phyloP scores from a whole-genome alignment of 164 flowering plant genomes.

The Hamamelis virginiana region DNA sequence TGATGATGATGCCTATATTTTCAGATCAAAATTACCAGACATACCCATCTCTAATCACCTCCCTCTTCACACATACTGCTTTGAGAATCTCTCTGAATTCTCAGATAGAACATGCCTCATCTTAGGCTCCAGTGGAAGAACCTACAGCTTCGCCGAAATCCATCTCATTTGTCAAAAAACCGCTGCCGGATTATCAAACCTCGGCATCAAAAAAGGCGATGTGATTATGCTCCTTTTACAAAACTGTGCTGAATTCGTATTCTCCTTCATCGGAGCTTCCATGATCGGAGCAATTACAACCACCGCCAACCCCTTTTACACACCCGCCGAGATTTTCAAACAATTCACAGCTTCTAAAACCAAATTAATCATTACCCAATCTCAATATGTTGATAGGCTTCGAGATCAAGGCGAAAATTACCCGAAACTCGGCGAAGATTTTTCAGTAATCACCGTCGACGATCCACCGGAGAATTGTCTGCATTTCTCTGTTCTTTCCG shows the following conservation, averaged over 20 bases:
- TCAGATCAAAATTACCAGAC: conserved; percentile 62
- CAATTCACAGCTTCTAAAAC: conserved; percentile 44
- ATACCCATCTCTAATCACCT: conserved; percentile 60
- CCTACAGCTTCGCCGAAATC: conserved; percentile 46
- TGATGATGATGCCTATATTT: conserved; percentile 18
- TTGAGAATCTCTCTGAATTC: conserved; percentile 36
- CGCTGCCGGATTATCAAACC: conserved; percentile 51
- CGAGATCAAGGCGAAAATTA: conserved; percentile 17
- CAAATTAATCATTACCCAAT: conserved; percentile 52
- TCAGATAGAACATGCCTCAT: conserved; percentile 55
- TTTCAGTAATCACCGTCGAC: conserved; percentile 45
- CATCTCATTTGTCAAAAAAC: conserved; percentile 41
- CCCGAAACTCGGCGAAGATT: conserved; percentile 29
- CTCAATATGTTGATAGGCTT: conserved; percentile 59
- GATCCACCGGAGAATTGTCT: conserved; percentile 56
- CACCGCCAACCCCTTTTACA: conserved; percentile 74
- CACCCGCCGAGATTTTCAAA: conserved; percentile 55
- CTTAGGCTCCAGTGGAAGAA: conserved; percentile 36
- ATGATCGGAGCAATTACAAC: conserved; percentile 75
- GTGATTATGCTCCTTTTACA: conserved; percentile 73
- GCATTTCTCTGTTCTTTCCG: conserved; percentile 50
- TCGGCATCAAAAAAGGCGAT: conserved; percentile 55
- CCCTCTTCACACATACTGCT: conserved; percentile 69
- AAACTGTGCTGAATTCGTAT: conserved; percentile 66
- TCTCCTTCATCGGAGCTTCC: conserved; percentile 76